Evolutionary conservation across 441 rosid genomes (phyloP).

Genomic region (Adansonia rubrostipa): DNA sequence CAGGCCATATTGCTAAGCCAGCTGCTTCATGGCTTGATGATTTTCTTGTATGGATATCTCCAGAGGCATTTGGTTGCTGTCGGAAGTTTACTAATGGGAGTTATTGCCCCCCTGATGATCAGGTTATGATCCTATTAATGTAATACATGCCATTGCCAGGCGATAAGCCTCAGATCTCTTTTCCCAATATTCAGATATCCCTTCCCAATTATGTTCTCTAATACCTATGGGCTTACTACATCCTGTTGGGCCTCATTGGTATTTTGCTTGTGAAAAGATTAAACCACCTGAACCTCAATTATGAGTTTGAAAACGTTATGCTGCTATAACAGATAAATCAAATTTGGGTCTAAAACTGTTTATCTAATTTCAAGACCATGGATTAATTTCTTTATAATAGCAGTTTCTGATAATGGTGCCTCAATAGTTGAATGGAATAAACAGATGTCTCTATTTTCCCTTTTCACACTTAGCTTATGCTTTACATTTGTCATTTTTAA

Average conservation of each 20-base stretch:
- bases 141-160: not conserved
- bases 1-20: conserved; percentile 95
- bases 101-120: conserved; percentile 98
- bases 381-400: not conserved
- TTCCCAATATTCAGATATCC: conserved; percentile 8
- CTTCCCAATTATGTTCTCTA: conserved; percentile 5
- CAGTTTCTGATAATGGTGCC: not conserved
- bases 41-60: conserved; percentile 98
- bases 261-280: not conserved
- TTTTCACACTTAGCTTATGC: not conserved
- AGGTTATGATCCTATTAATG: conserved; percentile 52
- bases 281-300: conserved; percentile 14
- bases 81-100: conserved; percentile 91
- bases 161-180: conserved; percentile 13
- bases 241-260: conserved; percentile 4
- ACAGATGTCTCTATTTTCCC: not conserved
- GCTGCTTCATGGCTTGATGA: conserved; percentile 99
- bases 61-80: conserved; percentile 99
- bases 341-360: conserved; percentile 18
- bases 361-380: conserved; percentile 9
- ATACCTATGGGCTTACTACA: conserved; percentile 13
- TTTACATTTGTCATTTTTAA: conserved; percentile 6
- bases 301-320: not conserved
- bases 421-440: conserved; percentile 14
- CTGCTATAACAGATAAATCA: not conserved